Evolutionary conservation across 345 rosid species (phyloP).

Genomic region (Moringa oleifera): DNA sequence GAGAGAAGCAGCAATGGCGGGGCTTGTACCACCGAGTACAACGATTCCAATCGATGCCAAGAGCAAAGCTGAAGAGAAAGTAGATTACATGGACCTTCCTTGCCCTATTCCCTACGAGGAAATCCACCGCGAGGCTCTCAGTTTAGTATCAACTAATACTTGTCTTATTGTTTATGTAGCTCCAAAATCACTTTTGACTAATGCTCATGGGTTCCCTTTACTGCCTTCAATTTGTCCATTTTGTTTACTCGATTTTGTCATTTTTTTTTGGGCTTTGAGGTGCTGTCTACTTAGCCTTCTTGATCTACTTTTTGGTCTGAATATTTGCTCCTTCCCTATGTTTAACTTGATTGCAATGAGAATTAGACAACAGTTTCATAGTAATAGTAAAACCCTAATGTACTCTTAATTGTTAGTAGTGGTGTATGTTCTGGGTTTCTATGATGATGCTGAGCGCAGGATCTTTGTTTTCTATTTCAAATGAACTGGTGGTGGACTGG

Average conservation of each 20-base stretch:
- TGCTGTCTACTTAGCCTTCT: neutral
- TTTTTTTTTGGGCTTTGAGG: too few relatives aligned
- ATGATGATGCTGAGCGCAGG: too few relatives aligned
- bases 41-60: slow-evolving; percentile 26
- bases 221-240: neutral
- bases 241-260: neutral
- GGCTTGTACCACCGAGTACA: slow-evolving; percentile 34
- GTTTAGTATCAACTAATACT: slow-evolving; percentile 33
- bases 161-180: neutral
- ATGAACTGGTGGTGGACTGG: too few relatives aligned
- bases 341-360: neutral
- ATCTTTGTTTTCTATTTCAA: too few relatives aligned
- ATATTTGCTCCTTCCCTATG: neutral
- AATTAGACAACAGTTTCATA: neutral
- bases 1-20: slow-evolving; percentile 47
- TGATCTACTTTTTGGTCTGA: neutral
- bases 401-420: too few relatives aligned
- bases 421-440: too few relatives aligned
- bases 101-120: slow-evolving; percentile 93
- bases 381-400: neutral
- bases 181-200: slow-evolving; percentile 8
- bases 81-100: slow-evolving; percentile 70
- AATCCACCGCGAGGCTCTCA: slow-evolving; percentile 86
- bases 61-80: slow-evolving; percentile 41
- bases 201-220: neutral